A percentile compares a stretch with the other conserved stretches of the same genome.
Conservation (phyloP, 73 alveolate genomes). For the Paramecium biaurelia region DNA sequence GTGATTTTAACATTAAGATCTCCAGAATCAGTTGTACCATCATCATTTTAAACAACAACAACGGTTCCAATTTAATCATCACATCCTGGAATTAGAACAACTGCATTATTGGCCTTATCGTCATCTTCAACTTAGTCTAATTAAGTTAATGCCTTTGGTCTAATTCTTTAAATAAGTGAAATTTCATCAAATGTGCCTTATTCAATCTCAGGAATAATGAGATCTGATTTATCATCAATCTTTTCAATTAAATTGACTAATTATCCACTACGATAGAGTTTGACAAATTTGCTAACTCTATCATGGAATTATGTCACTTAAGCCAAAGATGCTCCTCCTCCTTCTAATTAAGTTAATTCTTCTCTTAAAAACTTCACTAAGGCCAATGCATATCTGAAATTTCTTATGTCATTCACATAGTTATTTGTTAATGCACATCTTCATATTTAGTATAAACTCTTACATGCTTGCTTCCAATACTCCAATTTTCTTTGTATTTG, state of each 20-base stretch:
- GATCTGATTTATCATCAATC: constrained; percentile 10
- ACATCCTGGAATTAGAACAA: constrained; percentile 46
- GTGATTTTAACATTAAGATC: constrained; percentile 2
- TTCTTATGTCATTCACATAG: not conserved
- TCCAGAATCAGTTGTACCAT: constrained; percentile 17
- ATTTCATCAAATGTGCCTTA: not conserved
- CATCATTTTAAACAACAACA: constrained; percentile 29
- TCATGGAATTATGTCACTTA: not conserved
- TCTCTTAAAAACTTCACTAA: not conserved
- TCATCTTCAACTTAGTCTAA: not conserved
- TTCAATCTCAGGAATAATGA: constrained; percentile 11
- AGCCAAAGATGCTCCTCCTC: constrained; percentile 7
- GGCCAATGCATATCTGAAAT: not conserved
- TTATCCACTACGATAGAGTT: not conserved
- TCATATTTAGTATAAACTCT: not conserved
- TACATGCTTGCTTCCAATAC: constrained; percentile 37
- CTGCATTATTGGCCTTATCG: constrained; percentile 19
- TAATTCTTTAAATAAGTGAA: not conserved
- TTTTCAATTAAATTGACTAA: not conserved
- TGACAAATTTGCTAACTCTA: not conserved
- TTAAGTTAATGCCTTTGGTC: constrained; percentile 20
- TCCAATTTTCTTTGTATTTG: constrained; percentile 10
- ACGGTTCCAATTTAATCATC: constrained; percentile 23
- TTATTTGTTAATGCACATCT: constrained; percentile 39
- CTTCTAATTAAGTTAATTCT: not conserved